phyloP scores from a whole-genome alignment of 2,329 filamentous ascomycete genomes.

The Berkeleyomyces basicola region DNA sequence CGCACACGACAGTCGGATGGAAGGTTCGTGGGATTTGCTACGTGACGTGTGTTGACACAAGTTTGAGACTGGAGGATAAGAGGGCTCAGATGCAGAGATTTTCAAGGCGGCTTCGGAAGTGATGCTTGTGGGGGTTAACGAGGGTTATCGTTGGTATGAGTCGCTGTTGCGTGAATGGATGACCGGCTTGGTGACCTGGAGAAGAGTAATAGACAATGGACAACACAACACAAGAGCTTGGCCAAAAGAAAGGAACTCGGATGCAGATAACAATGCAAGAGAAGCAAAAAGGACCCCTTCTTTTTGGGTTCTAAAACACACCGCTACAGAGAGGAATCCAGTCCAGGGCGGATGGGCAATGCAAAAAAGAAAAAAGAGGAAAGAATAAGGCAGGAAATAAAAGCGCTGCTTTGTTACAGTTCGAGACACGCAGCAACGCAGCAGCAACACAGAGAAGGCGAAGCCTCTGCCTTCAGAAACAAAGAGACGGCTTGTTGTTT shows the following conservation, averaged over 20 bases:
- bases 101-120: too few relatives aligned
- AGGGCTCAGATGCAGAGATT: too few relatives aligned
- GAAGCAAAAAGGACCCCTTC: background rate
- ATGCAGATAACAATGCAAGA: background rate
- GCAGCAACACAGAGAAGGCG: background rate
- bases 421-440: background rate
- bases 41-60: background rate
- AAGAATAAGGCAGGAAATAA: background rate
- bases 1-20: background rate
- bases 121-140: too few relatives aligned
- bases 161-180: too few relatives aligned
- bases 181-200: too few relatives aligned
- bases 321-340: background rate
- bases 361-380: background rate
- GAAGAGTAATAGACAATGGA: too few relatives aligned
- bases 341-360: too few relatives aligned
- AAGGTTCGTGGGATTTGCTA: background rate
- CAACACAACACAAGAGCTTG: too few relatives aligned
- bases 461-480: background rate
- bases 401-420: background rate
- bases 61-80: background rate
- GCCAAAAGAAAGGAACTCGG: too few relatives aligned
- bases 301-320: background rate
- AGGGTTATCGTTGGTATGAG: too few relatives aligned
- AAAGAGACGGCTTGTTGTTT: background rate